These are phyloP conservation scores for Quercus mongolica DNA, from an alignment of 306 rosid species.

Conservation along the genomic window DNA sequence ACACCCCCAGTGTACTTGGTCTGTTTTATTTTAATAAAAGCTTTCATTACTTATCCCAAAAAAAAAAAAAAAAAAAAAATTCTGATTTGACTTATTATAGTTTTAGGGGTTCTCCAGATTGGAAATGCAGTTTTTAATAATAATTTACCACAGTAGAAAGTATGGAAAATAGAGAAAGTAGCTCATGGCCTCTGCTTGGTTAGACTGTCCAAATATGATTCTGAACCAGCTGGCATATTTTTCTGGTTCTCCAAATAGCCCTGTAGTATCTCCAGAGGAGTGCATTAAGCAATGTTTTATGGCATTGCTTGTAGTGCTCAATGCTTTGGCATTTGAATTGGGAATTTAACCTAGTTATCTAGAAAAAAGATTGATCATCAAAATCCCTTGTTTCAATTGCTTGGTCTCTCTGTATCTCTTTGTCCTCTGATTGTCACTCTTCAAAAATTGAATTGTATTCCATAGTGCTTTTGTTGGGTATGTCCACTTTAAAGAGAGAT, in stretches of 20 bases:
- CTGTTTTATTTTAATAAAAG: no score
- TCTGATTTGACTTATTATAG: neutral
- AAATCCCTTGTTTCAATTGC: neutral
- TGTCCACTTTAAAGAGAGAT: neutral
- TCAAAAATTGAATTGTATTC: neutral
- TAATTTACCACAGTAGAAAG: neutral
- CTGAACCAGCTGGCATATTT: neutral
- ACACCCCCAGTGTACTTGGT: no score
- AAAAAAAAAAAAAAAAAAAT: no score
- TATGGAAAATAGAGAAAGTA: neutral
- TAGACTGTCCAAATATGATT: neutral
- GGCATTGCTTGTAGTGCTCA: neutral
- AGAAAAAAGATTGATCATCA: neutral
- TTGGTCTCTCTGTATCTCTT: neutral
- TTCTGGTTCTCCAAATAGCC: neutral
- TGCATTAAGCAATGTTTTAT: neutral
- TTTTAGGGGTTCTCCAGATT: neutral
- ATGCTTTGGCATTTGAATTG: slow-evolving; percentile 10
- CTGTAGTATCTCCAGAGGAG: neutral
- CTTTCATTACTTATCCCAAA: neutral
- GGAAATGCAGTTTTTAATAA: neutral
- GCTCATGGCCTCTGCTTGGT: neutral
- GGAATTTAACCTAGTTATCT: neutral
- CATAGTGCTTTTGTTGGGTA: neutral
- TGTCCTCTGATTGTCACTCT: neutral